Evolutionary conservation across 768 basidiomycete species (phyloP).

Genomic region (Trametes maxima): DNA sequence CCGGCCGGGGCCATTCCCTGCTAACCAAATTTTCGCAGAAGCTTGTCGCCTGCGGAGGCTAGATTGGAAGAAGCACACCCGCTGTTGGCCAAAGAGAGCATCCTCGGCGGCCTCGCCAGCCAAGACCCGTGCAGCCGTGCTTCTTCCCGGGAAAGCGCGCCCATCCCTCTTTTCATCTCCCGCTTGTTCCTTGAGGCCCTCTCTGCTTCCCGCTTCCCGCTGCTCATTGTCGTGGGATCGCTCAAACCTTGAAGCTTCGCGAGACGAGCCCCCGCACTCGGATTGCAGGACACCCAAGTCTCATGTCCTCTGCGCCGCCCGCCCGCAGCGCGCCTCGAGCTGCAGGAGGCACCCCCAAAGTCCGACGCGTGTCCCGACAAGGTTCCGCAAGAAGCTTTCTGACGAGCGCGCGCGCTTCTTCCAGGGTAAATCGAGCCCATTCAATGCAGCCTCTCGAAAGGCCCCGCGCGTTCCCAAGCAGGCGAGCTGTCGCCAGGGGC

Average conservation of each 20-base stretch:
- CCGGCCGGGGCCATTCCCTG: not conserved
- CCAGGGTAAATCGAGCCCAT: slow-evolving; percentile 13
- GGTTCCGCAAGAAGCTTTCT: slow-evolving; percentile 15
- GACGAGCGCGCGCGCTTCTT: slow-evolving; percentile 10
- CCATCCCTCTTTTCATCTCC: not conserved
- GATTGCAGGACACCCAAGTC: not conserved
- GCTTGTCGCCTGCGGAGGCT: slow-evolving; percentile 8
- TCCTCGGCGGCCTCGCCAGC: not conserved
- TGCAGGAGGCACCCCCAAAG: slow-evolving; percentile 6
- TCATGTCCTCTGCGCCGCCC: not conserved
- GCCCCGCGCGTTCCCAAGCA: slow-evolving; percentile 12
- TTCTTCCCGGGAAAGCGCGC: not conserved
- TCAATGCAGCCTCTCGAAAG: not conserved
- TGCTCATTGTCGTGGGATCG: not conserved
- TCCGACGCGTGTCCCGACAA: slow-evolving; percentile 9
- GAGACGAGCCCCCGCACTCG: too few species aligned
- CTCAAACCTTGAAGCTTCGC: not conserved
- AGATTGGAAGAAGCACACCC: slow-evolving; percentile 13
- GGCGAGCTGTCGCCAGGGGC: slow-evolving; percentile 12
- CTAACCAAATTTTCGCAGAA: slow-evolving; percentile 16
- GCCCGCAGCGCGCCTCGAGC: not conserved
- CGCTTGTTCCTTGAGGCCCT: not conserved
- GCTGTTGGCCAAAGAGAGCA: not conserved
- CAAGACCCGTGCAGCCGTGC: not conserved
- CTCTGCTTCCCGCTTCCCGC: not conserved